Evolutionary conservation across 352 stramenopile genomes (phyloP), one percentile per base, ranked within the genome.

Genomic region (Blastocystis sp.): DNA sequence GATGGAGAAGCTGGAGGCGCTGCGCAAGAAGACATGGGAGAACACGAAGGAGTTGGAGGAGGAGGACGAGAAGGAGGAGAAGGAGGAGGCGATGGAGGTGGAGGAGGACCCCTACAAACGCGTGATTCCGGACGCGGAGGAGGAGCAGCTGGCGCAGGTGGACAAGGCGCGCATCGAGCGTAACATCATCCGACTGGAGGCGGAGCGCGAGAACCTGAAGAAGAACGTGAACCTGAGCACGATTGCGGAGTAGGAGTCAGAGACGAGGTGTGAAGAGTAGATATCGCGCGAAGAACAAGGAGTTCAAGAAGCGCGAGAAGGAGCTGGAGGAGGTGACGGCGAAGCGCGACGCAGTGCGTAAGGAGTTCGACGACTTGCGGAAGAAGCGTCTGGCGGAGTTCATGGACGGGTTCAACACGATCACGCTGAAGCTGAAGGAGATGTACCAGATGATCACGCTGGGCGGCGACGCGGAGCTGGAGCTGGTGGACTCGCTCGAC

Each of bases 341-440:
- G 66, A 91, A 94, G 67, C 93, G 97, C 26, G 98, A 99, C 90
- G 91, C 91, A 69, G 96, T 96, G 66, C 94, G 96, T 1, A 94
- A 96, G 80, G 93, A 95, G 80, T 98, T 98, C 91, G 97, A 99
- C 80, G 95, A 98, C 51, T 93, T 99, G 33, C 95, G 97, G 55
- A 95, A 96, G 62, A 94, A 98, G 90, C 95, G 98, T 26, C 93
- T 99, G 31, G 96, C 98, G 76, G 97, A 98, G 91, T 99, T 99
- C 91, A 99, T 99, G 97, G 94, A 96, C 33, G 98, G 98, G 10
- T 99, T 99, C 92, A 95, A 95, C 39, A 91, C 93, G 29, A 99
- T 99, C 92, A 98, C 97, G 37, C 93, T 99, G 59, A 99, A 99
- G 91, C 93, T 99, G 26, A 99, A 99, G 93, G 98, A 99, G 91